A percentile compares a stretch with the other conserved stretches of the same genome.
phyloP scores from a whole-genome alignment of 1,284 basidiomycete species.

The Pseudozyma sp. region DNA sequence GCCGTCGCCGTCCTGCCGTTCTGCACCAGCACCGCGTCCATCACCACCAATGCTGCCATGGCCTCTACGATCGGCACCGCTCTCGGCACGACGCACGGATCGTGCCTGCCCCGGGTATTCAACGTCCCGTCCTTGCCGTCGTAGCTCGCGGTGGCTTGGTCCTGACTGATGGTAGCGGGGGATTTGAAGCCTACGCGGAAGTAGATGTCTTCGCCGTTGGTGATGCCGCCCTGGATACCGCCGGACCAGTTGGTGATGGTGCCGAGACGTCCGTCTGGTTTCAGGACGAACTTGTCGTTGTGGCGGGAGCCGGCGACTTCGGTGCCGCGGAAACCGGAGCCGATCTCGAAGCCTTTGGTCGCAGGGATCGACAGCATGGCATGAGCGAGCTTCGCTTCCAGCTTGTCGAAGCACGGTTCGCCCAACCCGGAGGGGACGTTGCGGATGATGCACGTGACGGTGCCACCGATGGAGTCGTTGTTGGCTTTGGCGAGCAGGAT shows the following conservation, averaged over 20 bases:
- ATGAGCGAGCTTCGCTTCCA: constrained; percentile 94
- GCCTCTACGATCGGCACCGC: constrained; percentile 98
- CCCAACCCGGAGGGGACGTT: constrained; percentile 89
- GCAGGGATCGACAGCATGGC: constrained; percentile 99
- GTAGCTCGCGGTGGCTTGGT: constrained; percentile 90
- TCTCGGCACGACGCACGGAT: constrained; percentile 94
- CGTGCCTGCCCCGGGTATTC: constrained; percentile 91
- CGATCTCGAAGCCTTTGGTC: constrained; percentile 98
- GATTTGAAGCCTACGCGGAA: constrained; percentile 98
- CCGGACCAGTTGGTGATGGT: constrained; percentile 96
- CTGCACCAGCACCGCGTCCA: constrained; percentile 75
- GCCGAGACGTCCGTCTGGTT: constrained; percentile 78
- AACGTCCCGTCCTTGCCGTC: constrained; percentile 87
- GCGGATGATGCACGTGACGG: constrained; percentile 94
- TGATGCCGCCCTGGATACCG: constrained; percentile 96
- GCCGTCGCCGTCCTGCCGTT: constrained; percentile 51
- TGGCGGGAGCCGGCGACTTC: constrained; percentile 91
- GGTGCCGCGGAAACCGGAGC: constrained; percentile 96
- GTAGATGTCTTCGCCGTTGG: constrained; percentile 97
- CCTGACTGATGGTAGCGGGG: constrained; percentile 95
- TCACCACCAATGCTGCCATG: constrained; percentile 94
- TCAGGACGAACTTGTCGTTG: constrained; percentile 87
- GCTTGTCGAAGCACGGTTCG: constrained; percentile 98
- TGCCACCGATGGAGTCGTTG: constrained; percentile 95
- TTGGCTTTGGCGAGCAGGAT: constrained; percentile 92